Base-by-base conservation (phyloP, 805 yeast genomes). In the Saccharomycopsis schoenii region DNA sequence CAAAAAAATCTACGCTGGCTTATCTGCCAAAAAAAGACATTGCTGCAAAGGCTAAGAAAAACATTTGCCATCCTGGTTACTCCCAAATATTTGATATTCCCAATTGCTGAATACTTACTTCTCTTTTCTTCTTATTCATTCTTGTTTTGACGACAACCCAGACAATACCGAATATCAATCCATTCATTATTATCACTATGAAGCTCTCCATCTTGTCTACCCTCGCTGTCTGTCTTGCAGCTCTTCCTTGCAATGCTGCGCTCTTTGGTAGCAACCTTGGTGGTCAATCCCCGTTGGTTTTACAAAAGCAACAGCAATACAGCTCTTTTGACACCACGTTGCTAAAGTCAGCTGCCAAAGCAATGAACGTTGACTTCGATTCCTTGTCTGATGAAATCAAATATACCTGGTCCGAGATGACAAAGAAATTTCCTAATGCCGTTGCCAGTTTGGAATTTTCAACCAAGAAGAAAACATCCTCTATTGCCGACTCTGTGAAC, bases 391-490 rank as follows among this genome's bases (percentile, higher is more conserved):
- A 73, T 4, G 83, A 79, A 12, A 71, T 85, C 57, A 78, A 80
- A 68, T 63, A 70, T 29, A 68, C 80, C 39, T 86, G 92, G 92
- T 68, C 80, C 34, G 90, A 86, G 50, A 80, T 86, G 83, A 74
- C 85, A 43, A 61, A 77, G 67, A 72, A 75, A 58, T 86, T 80
- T 73, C 92, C 92, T 25, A 74, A 77, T n/a, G 76, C 83, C 29
- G 71, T 83, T 19, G 67, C 76, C 24, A 73, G 76, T 55, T 72
- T 87, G 75, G 77, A 76, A 63, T 76, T 83, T 64, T 73, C 71
- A 64, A 74, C 85, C 9, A 70, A 73, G 21, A 47, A 47, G 52
- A 47, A 47, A 9, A 50, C 87, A 88, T 47, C 52, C 6, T 24
- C 52, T 5, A 34, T 25, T 4, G 25, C 25, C n/a, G 34, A 47